These are phyloP conservation scores for Lepidium didymum DNA, from an alignment of 345 rosid species.

Conservation along the genomic window DNA sequence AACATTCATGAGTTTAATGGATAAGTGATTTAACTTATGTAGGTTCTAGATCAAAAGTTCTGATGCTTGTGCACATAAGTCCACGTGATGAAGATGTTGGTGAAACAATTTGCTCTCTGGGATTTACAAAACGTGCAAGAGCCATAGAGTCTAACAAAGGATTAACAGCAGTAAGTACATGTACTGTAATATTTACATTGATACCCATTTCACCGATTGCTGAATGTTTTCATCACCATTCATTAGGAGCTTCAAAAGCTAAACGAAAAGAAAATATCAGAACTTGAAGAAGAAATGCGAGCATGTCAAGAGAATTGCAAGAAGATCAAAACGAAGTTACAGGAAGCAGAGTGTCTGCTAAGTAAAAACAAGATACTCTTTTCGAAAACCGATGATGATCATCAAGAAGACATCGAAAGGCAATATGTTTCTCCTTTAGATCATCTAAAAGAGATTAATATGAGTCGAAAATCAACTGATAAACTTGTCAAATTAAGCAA, in stretches of 20 bases:
- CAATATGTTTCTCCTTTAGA: constrained; percentile 24
- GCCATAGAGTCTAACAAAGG: constrained; percentile 58
- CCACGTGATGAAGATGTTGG: constrained; percentile 67
- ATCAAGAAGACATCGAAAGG: constrained; percentile 26
- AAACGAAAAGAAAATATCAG: constrained; percentile 44
- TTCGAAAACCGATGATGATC: constrained; percentile 28
- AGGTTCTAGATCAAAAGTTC: constrained; percentile 75
- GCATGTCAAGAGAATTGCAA: constrained; percentile 49
- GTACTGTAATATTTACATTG: background rate
- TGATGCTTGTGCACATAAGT: constrained; percentile 89
- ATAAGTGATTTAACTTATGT: background rate
- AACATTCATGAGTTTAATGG: constrained; percentile 3
- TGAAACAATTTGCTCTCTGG: constrained; percentile 78
- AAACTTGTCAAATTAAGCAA: constrained; percentile 25
- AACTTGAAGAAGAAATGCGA: constrained; percentile 59
- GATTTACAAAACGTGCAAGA: constrained; percentile 83
- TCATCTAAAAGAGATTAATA: constrained; percentile 22
- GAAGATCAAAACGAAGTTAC: constrained; percentile 35
- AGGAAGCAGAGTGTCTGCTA: constrained; percentile 43
- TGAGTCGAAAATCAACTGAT: constrained; percentile 30
- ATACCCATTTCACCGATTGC: background rate
- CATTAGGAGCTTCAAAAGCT: constrained; percentile 49
- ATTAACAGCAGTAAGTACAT: constrained; percentile 42
- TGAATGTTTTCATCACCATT: constrained; percentile 6
- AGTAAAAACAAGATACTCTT: constrained; percentile 52